Evolutionary conservation across 1,284 basidiomycete species (phyloP).

Genomic region (Malassezia vespertilionis): DNA sequence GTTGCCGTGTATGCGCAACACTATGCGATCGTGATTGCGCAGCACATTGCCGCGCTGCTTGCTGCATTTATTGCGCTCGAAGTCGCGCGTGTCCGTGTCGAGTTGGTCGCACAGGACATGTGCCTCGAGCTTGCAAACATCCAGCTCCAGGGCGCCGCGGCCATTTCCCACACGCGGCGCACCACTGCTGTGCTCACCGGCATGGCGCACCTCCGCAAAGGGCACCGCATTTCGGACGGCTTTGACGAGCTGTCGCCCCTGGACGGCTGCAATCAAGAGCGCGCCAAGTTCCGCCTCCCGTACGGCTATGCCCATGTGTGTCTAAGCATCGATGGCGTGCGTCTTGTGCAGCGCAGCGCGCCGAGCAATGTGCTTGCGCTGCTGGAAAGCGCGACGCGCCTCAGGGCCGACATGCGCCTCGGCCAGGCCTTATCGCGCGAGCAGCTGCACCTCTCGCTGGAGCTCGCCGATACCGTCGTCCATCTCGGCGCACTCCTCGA

Average conservation of each 20-base stretch:
- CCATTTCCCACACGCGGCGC: slow-evolving; percentile 21
- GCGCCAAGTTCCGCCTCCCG: neutral
- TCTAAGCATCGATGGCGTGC: slow-evolving; percentile 1
- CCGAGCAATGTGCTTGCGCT: neutral
- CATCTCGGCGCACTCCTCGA: neutral
- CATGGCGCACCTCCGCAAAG: slow-evolving; percentile 13
- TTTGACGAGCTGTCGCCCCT: neutral
- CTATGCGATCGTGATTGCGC: neutral
- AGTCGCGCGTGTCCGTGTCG: slow-evolving; percentile 27
- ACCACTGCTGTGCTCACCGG: slow-evolving; percentile 18
- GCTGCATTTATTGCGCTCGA: slow-evolving; percentile 29
- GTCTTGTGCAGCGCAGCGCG: neutral
- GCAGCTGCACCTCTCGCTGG: neutral
- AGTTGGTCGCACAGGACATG: slow-evolving; percentile 24
- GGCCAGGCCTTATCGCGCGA: neutral
- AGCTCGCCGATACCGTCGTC: slow-evolving; percentile 1
- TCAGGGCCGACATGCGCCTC: neutral
- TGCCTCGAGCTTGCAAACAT: slow-evolving; percentile 5
- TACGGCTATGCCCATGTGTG: neutral
- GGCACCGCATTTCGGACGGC: slow-evolving; percentile 6
- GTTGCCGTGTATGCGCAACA: neutral
- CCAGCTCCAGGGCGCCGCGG: neutral
- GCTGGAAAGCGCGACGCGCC: neutral
- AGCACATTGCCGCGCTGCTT: neutral
- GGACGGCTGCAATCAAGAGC: neutral